Percentiles rank a stretch among this genome's conserved stretches.
These are phyloP conservation scores for Geum urbanum DNA, from an alignment of 306 rosid species.

Conservation along the genomic window DNA sequence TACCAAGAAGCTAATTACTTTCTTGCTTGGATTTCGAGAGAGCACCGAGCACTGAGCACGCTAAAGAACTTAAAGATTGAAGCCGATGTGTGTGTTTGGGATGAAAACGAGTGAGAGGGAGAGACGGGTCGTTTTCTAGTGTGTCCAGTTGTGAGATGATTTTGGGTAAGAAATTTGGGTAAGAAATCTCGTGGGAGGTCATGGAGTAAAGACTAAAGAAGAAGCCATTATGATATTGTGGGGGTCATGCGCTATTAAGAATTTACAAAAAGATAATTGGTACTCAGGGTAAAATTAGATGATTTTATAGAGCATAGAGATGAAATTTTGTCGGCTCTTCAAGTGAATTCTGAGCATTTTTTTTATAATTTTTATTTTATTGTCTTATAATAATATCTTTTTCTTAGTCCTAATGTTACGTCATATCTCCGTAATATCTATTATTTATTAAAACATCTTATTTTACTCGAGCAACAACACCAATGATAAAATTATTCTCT, in stretches of 20 bases:
- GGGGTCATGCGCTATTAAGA: background rate
- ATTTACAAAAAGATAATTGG: too few relatives aligned
- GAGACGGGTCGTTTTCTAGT: background rate
- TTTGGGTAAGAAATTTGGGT: background rate
- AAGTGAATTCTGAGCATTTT: too few relatives aligned
- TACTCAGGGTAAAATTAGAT: too few relatives aligned
- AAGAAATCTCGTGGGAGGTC: background rate
- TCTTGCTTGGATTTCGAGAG: background rate
- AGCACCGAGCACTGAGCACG: background rate
- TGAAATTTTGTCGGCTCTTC: too few relatives aligned
- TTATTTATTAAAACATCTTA: too few relatives aligned
- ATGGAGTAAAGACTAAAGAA: background rate
- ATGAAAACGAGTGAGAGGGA: constrained; percentile 21
- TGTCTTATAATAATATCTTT: too few relatives aligned
- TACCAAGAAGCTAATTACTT: background rate
- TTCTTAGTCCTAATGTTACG: too few relatives aligned
- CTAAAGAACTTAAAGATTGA: background rate
- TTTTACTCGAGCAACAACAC: too few relatives aligned
- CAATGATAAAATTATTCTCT: too few relatives aligned
- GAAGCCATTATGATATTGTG: background rate
- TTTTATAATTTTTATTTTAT: too few relatives aligned
- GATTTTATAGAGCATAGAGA: too few relatives aligned
- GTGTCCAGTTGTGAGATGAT: background rate
- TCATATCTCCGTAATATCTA: too few relatives aligned
- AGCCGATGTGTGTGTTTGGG: background rate